These are phyloP conservation scores for Eucalyptus sp. DNA, from an alignment of 345 rosid genomes.

Conservation along the genomic window DNA sequence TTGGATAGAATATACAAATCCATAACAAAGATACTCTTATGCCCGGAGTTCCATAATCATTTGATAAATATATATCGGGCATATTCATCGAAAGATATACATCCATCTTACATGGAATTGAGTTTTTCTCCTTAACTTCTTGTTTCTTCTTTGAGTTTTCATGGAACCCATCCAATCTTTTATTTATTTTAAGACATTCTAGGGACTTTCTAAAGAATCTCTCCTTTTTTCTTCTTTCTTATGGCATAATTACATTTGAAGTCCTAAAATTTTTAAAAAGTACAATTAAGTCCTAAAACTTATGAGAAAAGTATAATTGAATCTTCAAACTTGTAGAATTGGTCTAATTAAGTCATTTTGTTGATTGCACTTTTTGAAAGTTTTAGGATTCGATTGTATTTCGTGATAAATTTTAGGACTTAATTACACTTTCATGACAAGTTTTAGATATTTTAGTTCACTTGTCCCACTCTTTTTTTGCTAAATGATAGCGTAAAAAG, in stretches of 20 bases:
- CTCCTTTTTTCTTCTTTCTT: too few species aligned
- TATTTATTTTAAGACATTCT: not conserved
- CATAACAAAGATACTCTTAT: not conserved
- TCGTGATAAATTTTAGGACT: too few species aligned
- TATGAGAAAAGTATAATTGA: too few species aligned
- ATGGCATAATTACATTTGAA: too few species aligned
- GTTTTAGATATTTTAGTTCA: too few species aligned
- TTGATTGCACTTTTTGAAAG: not conserved
- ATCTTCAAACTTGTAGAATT: too few species aligned
- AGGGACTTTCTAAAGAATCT: not conserved
- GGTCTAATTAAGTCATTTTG: accelerated
- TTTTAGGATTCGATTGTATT: accelerated
- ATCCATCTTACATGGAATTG: not conserved
- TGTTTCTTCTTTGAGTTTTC: not conserved
- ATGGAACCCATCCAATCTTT: not conserved
- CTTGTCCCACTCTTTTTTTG: not conserved
- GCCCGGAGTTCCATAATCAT: not conserved
- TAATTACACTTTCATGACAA: not conserved
- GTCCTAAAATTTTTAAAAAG: too few species aligned
- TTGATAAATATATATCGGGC: not conserved
- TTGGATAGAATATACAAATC: not conserved
- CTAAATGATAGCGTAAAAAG: not conserved
- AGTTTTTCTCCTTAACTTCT: not conserved
- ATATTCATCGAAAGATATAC: not conserved
- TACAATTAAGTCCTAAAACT: too few species aligned